Base-by-base conservation (phyloP, 2,329 filamentous ascomycete species). In the Penicillium sp. region DNA sequence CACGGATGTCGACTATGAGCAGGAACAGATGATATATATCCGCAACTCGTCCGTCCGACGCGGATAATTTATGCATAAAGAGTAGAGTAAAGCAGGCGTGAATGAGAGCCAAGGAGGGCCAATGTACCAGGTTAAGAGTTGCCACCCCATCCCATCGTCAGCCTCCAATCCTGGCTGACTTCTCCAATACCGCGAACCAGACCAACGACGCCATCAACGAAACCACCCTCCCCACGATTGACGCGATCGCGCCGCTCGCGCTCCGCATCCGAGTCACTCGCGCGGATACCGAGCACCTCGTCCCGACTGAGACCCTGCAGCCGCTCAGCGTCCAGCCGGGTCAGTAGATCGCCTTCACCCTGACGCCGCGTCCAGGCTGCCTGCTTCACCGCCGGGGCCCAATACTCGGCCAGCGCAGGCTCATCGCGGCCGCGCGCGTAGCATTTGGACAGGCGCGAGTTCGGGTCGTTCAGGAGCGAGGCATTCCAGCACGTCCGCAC, bases 351-450 rank as follows among this genome's bases (percentile, higher is more conserved):
- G 16, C 16, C 17, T 2, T 36, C 55, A 27, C 56, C 50, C 8
- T 33, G 35, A 8, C 56, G 50, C 10, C 58, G 51, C 25, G 45
- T 50, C 58, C 63, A 57, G 4, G 64, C 65, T 16, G 64, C 63
- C 30, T 63, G 58, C 27, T 61, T 60, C 7, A 68, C 58, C 36
- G 60, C 63, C 3, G 62, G 58, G 0, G 57, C 58, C 51, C 64
- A 63, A 31, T 56, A 53, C 17, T 60, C 54, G 9, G 57, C 58
- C 23, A 67, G 52, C 1, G 42, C 34, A 4, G 51, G 45, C 30
- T 65, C 64, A 13, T 57, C 49, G 2, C 47, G 51, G 9, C 50
- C 47, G 3, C 53, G 51, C 2, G 57, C 57, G 14, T 63, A 63
- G 14, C 43, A 36, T 15, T 49, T 56, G 1, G 23, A 13, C 4